phyloP scores from a whole-genome alignment of 2,329 filamentous ascomycete species.

The Pleurostoma richardsiae region DNA sequence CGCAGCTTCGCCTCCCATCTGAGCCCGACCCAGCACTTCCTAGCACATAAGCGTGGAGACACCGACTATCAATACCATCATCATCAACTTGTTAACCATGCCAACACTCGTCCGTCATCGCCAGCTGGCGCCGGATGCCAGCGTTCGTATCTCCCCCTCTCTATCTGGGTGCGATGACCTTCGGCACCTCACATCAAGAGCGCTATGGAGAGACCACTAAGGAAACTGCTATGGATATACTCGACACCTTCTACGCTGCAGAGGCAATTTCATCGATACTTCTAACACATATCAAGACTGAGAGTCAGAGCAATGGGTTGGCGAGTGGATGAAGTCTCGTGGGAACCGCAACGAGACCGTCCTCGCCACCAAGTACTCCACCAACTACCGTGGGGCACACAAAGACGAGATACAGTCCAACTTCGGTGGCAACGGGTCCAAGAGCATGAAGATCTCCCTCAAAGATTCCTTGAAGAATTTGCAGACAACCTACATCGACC shows the following conservation, averaged over 20 bases:
- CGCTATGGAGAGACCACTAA: neutral
- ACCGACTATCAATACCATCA: too few species aligned
- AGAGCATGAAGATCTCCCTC: conserved; percentile 52
- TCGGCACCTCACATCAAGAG: neutral
- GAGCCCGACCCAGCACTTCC: too few species aligned
- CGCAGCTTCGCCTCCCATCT: too few species aligned
- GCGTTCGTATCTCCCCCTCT: neutral
- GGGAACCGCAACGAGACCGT: conserved; percentile 53
- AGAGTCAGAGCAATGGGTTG: conserved; percentile 61
- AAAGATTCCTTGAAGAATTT: conserved; percentile 38
- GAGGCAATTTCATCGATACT: conserved; percentile 70
- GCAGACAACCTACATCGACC: conserved; percentile 36
- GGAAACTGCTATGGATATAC: conserved; percentile 1
- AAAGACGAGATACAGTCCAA: conserved; percentile 37
- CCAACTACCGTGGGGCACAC: conserved; percentile 30
- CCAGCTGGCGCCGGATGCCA: neutral
- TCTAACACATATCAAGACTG: conserved; percentile 61
- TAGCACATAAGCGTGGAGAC: too few species aligned
- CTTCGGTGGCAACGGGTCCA: conserved; percentile 54
- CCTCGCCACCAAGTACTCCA: conserved; percentile 60
- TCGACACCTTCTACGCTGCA: neutral
- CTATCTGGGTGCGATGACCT: conserved; percentile 1
- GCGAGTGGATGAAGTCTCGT: conserved; percentile 63
- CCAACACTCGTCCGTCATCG: neutral
- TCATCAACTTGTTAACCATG: too few species aligned